Conservation (phyloP, 176 grass and related monocot genomes). For the Phoenix roebelenii region DNA sequence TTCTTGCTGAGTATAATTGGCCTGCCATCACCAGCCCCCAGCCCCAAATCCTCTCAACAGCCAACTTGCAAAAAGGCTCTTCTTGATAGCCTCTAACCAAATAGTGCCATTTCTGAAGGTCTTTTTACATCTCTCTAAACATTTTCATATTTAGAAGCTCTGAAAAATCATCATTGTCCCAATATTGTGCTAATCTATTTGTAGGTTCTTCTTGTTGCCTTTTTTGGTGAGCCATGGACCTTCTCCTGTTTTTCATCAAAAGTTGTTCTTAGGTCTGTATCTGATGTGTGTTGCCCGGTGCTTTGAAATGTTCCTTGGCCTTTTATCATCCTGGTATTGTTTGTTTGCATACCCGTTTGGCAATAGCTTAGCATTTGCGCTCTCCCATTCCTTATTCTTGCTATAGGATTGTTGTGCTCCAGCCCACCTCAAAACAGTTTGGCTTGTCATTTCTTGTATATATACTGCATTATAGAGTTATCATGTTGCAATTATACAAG, state of each 20-base stretch:
- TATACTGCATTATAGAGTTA: constrained; percentile 24
- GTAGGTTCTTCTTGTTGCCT: neutral
- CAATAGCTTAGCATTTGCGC: neutral
- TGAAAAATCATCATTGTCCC: constrained; percentile 13
- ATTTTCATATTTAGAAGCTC: constrained; percentile 8
- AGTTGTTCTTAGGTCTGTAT: neutral
- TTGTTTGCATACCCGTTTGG: neutral
- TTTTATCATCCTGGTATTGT: neutral
- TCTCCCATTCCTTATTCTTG: constrained; percentile 3
- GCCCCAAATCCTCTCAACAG: constrained; percentile 45
- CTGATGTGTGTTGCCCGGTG: neutral
- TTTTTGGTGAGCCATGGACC: too few relatives aligned
- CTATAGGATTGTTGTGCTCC: constrained; percentile 6
- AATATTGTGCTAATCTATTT: constrained; percentile 3
- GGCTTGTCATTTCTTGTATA: constrained; percentile 36
- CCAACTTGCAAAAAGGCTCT: constrained; percentile 95
- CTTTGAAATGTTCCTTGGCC: neutral
- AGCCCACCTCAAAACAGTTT: constrained; percentile 10
- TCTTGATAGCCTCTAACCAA: constrained; percentile 62
- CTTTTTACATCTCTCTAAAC: neutral
- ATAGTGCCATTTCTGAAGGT: neutral
- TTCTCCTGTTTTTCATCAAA: too few relatives aligned
- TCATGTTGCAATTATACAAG: constrained; percentile 35
- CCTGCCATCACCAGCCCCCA: constrained; percentile 50
- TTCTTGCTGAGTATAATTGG: constrained; percentile 70